A percentile compares a stretch with the other conserved stretches of the same genome.
Evolutionary conservation across 441 rosid species (phyloP).

Genomic region (Euphorbia corollata): DNA sequence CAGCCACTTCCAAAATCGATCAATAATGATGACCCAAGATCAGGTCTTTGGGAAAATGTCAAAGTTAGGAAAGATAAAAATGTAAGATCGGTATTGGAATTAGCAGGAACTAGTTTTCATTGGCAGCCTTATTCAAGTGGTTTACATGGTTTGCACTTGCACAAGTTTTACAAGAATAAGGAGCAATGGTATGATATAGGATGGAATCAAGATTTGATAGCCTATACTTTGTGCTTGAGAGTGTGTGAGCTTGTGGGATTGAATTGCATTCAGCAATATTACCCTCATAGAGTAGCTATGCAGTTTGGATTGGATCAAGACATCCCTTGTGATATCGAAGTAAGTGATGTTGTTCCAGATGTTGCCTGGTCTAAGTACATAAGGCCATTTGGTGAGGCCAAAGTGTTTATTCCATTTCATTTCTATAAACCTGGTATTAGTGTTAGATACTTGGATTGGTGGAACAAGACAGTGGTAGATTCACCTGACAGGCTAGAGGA

Average conservation of each 20-base stretch:
- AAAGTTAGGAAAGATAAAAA: background rate
- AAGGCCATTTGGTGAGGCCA: constrained; percentile 23
- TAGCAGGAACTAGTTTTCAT: constrained; percentile 28
- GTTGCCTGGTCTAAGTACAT: constrained; percentile 28
- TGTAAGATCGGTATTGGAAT: constrained; percentile 25
- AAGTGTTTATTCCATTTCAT: constrained; percentile 36
- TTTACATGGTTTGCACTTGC: constrained; percentile 7
- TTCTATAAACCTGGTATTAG: constrained; percentile 29
- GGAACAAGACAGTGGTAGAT: constrained; percentile 16
- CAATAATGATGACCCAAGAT: constrained; percentile 30
- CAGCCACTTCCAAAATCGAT: constrained; percentile 27
- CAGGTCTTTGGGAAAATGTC: constrained; percentile 31
- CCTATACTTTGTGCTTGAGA: constrained; percentile 38
- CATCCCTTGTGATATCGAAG: constrained; percentile 26
- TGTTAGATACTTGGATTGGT: constrained; percentile 34
- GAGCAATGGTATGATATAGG: constrained; percentile 23
- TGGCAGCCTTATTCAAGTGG: constrained; percentile 50
- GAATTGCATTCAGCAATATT: constrained; percentile 32
- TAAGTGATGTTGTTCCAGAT: constrained; percentile 8
- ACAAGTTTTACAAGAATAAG: constrained; percentile 30
- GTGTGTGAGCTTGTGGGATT: constrained; percentile 36
- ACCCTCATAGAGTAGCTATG: constrained; percentile 54
- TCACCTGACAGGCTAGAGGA: too few species aligned
- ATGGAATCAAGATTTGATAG: constrained; percentile 25
- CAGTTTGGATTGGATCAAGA: constrained; percentile 65